Conservation (phyloP, 176 grass and related monocot species). For the Raddia guianensis region DNA sequence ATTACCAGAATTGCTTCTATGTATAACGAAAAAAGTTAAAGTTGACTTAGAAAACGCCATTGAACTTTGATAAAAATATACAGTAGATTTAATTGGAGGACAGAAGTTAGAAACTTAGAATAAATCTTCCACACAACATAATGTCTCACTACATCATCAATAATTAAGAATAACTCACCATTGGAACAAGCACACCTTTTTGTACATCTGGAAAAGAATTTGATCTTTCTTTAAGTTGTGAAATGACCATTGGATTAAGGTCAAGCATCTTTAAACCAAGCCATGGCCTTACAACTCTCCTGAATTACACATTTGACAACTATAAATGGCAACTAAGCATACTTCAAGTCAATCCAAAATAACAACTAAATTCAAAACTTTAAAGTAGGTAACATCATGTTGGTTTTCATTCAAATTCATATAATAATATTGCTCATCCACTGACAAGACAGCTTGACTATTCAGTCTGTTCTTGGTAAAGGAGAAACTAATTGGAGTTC, state of each 20-base stretch:
- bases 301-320: conserved; percentile 45
- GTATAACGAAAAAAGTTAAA: not conserved
- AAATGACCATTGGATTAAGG: conserved; percentile 70
- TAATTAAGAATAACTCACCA: conserved; percentile 55
- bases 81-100: conserved; percentile 11
- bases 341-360: not conserved
- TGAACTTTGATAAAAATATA: conserved; percentile 14
- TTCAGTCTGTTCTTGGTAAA: not conserved
- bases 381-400: not conserved
- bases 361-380: not conserved
- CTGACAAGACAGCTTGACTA: not conserved
- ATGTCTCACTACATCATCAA: not conserved
- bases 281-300: conserved; percentile 81
- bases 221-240: conserved; percentile 81
- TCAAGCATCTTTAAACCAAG: conserved; percentile 89
- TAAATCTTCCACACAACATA: not conserved
- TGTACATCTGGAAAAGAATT: conserved; percentile 68
- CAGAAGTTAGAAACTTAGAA: not conserved
- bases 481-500: not conserved
- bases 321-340: conserved; percentile 27
- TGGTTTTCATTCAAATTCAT: conserved; percentile 2
- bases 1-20: conserved; percentile 8
- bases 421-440: not conserved
- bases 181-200: conserved; percentile 73
- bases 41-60: not conserved